phyloP scores from a whole-genome alignment of 1,284 basidiomycete genomes.

The Laetiporus sulphureus region DNA sequence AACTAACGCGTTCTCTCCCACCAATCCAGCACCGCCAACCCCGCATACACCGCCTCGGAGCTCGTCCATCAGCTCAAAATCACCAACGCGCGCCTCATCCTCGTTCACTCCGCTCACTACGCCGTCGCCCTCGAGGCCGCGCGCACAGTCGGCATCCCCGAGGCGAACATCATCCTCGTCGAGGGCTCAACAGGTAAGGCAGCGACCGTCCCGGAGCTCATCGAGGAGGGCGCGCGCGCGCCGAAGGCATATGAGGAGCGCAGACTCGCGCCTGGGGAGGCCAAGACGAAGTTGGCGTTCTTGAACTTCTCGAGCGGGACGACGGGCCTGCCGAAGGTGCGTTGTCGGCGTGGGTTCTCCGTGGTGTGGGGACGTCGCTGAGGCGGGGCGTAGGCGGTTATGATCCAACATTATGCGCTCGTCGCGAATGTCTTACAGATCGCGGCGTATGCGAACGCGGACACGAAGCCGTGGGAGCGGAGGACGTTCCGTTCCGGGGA shows the following conservation, averaged over 20 bases:
- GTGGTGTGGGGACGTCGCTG: neutral
- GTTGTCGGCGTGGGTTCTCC: neutral
- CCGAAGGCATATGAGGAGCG: conserved; percentile 34
- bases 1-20: no score
- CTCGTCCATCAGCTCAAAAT: conserved; percentile 54
- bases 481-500: conserved; percentile 47
- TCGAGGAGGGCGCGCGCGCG: conserved; percentile 1
- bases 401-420: conserved; percentile 34
- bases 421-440: conserved; percentile 65
- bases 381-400: conserved; percentile 1
- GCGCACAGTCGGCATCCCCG: conserved; percentile 42
- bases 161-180: conserved; percentile 50
- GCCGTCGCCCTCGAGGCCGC: conserved; percentile 46
- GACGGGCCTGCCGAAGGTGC: conserved; percentile 74
- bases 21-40: conserved; percentile 61
- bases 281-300: conserved; percentile 61
- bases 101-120: conserved; percentile 50
- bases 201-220: conserved; percentile 1
- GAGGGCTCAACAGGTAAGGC: conserved; percentile 23
- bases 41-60: conserved; percentile 62
- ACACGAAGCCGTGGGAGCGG: conserved; percentile 19
- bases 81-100: conserved; percentile 49
- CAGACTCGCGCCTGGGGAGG: conserved; percentile 51
- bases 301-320: conserved; percentile 76
- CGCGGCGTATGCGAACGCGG: conserved; percentile 34